These are phyloP conservation scores for Graphiopsis chlorocephala DNA, from an alignment of 2,329 filamentous ascomycete species.

Conservation along the genomic window DNA sequence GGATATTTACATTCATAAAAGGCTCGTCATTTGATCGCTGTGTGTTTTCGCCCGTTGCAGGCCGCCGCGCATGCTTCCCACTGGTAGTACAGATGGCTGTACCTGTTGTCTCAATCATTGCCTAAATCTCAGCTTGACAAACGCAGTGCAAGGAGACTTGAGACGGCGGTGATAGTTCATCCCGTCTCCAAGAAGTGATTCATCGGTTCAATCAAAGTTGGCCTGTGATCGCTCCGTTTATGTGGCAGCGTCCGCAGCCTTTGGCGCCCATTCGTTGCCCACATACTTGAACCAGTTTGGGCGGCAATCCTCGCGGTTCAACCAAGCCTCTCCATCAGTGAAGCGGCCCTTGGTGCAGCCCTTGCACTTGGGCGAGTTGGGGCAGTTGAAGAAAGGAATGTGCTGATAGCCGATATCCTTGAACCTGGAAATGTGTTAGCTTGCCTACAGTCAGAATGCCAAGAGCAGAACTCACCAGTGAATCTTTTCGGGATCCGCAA, in stretches of 20 bases:
- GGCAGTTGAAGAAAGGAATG: slow-evolving; percentile 98
- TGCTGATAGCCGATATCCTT: slow-evolving; percentile 98
- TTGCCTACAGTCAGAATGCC: not conserved
- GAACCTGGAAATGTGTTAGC: slow-evolving; percentile 66
- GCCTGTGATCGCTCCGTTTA: not conserved
- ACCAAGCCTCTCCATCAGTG: slow-evolving; percentile 81
- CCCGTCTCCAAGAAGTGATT: not conserved
- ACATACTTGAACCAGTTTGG: slow-evolving; percentile 97
- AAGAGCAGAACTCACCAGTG: slow-evolving; percentile 72
- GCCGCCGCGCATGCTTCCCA: not conserved
- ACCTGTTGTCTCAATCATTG: not conserved
- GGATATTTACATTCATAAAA: slow-evolving; percentile 7
- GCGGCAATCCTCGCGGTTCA: slow-evolving; percentile 88
- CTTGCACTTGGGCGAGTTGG: slow-evolving; percentile 89
- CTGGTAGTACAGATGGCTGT: not conserved
- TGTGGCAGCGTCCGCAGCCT: not conserved
- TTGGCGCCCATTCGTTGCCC: slow-evolving; percentile 50
- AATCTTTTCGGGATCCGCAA: slow-evolving; percentile 85
- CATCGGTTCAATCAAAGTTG: not conserved
- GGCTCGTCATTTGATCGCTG: not conserved
- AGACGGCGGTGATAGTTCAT: not conserved
- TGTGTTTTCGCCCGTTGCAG: not conserved
- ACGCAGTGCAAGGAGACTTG: not conserved
- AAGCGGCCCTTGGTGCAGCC: slow-evolving; percentile 84
- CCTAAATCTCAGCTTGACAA: not conserved